A percentile compares a stretch with the other conserved stretches of the same genome.
phyloP scores from a whole-genome alignment of 768 basidiomycete species.

The Lactifluus piperatus region DNA sequence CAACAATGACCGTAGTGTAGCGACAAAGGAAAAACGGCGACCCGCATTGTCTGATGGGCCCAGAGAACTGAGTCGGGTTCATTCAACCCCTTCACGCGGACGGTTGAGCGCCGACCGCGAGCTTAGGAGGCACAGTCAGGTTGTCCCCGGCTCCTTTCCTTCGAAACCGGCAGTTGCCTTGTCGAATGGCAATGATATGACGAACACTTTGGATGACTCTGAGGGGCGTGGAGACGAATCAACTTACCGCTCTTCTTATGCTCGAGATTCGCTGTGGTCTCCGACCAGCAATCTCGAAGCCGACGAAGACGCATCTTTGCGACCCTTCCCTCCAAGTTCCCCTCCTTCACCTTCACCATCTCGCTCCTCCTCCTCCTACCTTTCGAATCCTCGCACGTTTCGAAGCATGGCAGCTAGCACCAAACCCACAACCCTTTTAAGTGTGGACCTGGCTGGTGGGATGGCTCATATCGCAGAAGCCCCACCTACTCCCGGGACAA shows the following conservation, averaged over 20 bases:
- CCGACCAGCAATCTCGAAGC: constrained; percentile 71
- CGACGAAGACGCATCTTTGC: constrained; percentile 89
- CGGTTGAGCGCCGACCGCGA: constrained; percentile 21
- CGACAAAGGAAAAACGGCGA: constrained; percentile 12
- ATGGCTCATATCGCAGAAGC: constrained; percentile 92
- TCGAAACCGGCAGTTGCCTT: constrained; percentile 41
- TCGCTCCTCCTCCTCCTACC: constrained; percentile 73
- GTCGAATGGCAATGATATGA: constrained; percentile 41
- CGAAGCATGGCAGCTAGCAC: constrained; percentile 80
- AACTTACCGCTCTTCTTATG: constrained; percentile 48
- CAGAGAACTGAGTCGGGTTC: constrained; percentile 18
- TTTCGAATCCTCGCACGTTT: constrained; percentile 75
- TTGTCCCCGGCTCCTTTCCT: constrained; percentile 14
- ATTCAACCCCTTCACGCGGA: constrained; percentile 20
- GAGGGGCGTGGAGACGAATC: constrained; percentile 30
- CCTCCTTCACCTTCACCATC: constrained; percentile 85
- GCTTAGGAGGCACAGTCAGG: constrained; percentile 19
- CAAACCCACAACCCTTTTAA: constrained; percentile 91
- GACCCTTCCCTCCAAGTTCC: constrained; percentile 81
- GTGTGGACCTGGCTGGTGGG: constrained; percentile 74
- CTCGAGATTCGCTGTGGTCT: constrained; percentile 73
- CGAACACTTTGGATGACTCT: constrained; percentile 27
- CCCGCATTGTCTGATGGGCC: constrained; percentile 17
- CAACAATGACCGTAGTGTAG: constrained; percentile 9
- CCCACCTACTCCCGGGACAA: constrained; percentile 48